Percentiles rank a stretch among this genome's conserved stretches.
These are phyloP conservation scores for Plenodomus biglobosus DNA, from an alignment of 2,329 filamentous ascomycete species.

Conservation along the genomic window DNA sequence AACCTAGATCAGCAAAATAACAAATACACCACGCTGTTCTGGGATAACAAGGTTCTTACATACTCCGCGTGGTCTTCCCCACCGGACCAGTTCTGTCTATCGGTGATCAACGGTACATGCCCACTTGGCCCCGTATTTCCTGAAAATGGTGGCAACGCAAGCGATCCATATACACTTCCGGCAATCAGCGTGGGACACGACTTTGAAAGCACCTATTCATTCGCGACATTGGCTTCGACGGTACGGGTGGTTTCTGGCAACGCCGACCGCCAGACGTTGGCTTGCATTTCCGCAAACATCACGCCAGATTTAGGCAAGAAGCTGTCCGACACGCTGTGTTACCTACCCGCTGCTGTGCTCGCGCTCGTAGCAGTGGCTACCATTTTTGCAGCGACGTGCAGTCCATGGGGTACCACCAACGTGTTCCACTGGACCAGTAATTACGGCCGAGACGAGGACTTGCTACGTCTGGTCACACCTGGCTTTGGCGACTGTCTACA, in stretches of 20 bases:
- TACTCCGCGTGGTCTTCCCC: slow-evolving; percentile 67
- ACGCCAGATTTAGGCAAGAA: slow-evolving; percentile 76
- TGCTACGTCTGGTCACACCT: slow-evolving; percentile 88
- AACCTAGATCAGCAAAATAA: slow-evolving; percentile 60
- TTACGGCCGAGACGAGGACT: slow-evolving; percentile 89
- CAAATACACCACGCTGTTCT: slow-evolving; percentile 72
- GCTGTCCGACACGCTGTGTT: slow-evolving; percentile 70
- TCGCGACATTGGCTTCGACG: slow-evolving; percentile 76
- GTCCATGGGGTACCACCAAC: slow-evolving; percentile 90
- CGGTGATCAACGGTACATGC: slow-evolving; percentile 57
- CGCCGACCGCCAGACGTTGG: slow-evolving; percentile 61
- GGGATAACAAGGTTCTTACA: slow-evolving; percentile 71
- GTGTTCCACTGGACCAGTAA: slow-evolving; percentile 97
- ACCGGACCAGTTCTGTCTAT: slow-evolving; percentile 64
- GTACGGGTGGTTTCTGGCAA: slow-evolving; percentile 78
- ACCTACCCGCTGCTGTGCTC: slow-evolving; percentile 76
- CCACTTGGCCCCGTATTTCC: slow-evolving; percentile 73
- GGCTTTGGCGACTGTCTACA: slow-evolving; percentile 96
- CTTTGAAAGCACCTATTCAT: slow-evolving; percentile 80
- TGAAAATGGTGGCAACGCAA: slow-evolving; percentile 50
- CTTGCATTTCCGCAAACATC: slow-evolving; percentile 78
- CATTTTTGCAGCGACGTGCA: slow-evolving; percentile 79
- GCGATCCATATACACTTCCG: slow-evolving; percentile 60
- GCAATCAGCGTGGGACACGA: slow-evolving; percentile 73
- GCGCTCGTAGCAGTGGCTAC: slow-evolving; percentile 80